Conservation (phyloP, 2,329 filamentous ascomycete species). For the Trichoderma afroharzianum region DNA sequence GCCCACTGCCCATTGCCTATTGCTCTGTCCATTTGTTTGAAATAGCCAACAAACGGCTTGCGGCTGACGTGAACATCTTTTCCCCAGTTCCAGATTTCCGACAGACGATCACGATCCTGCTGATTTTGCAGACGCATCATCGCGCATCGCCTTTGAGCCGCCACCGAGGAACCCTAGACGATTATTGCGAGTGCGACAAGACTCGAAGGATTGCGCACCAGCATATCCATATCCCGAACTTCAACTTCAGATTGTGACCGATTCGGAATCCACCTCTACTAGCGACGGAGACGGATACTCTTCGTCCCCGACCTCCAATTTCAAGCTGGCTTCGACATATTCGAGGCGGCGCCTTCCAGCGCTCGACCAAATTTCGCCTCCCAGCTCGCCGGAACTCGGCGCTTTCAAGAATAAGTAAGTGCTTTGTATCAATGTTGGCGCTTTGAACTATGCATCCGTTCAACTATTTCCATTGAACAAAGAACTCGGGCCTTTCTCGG, state of each 20-base stretch:
- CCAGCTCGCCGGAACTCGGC: conserved; percentile 52
- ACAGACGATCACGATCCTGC: neutral
- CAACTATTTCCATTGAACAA: neutral
- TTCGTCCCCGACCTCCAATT: conserved; percentile 37
- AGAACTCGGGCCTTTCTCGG: neutral
- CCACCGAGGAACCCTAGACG: conserved; percentile 36
- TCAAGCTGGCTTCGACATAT: conserved; percentile 27
- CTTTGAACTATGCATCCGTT: neutral
- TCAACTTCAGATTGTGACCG: conserved; percentile 14
- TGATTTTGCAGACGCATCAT: neutral
- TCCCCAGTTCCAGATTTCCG: neutral
- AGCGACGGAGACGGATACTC: conserved; percentile 31
- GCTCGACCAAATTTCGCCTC: conserved; percentile 51
- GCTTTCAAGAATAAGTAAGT: conserved; percentile 42
- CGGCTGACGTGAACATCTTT: conserved; percentile 15
- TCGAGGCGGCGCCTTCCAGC: conserved; percentile 34
- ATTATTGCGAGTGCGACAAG: conserved; percentile 23
- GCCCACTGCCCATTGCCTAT: neutral
- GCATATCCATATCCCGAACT: conserved; percentile 37
- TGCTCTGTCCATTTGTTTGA: conserved; percentile 1
- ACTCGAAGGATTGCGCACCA: conserved; percentile 43
- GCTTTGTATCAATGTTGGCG: neutral
- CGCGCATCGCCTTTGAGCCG: conserved; percentile 30
- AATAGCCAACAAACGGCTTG: neutral
- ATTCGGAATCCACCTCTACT: conserved; percentile 18